These are phyloP conservation scores for Trifolium fragiferum DNA, from an alignment of 306 rosid genomes.

Conservation along the genomic window DNA sequence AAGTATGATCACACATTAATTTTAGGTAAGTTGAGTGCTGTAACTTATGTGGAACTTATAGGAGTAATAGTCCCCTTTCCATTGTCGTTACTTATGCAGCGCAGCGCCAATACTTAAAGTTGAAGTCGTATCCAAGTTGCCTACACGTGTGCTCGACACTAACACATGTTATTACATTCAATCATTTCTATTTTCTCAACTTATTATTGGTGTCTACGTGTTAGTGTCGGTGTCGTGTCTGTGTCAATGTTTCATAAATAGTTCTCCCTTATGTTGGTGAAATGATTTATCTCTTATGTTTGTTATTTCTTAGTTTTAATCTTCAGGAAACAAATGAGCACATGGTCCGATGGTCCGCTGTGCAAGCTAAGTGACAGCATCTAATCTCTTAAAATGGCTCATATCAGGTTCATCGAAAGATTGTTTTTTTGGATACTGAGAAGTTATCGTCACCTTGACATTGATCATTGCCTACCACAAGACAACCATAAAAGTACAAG, in stretches of 20 bases:
- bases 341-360: background rate
- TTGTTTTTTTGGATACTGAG: conserved; percentile 6
- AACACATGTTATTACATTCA: background rate
- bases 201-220: background rate
- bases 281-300: background rate
- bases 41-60: conserved; percentile 22
- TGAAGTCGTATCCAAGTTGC: background rate
- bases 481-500: conserved; percentile 4
- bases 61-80: conserved; percentile 31
- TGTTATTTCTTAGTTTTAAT: conserved; percentile 6
- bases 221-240: background rate
- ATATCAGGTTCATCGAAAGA: conserved; percentile 26
- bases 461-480: conserved; percentile 28
- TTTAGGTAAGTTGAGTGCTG: conserved; percentile 35
- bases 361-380: conserved; percentile 26
- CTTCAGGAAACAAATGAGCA: conserved; percentile 21
- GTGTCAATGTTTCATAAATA: background rate
- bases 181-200: background rate
- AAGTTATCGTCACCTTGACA: conserved; percentile 26
- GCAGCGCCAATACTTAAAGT: background rate
- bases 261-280: conserved; percentile 4
- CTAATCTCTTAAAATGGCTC: conserved; percentile 8
- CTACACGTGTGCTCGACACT: background rate
- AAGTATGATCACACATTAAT: conserved; percentile 41
- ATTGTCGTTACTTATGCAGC: conserved; percentile 7